Percentiles rank a stretch among this genome's conserved stretches.
Evolutionary conservation across 208 protist genomes (phyloP).

Genomic region (Eutreptiella sp.): DNA sequence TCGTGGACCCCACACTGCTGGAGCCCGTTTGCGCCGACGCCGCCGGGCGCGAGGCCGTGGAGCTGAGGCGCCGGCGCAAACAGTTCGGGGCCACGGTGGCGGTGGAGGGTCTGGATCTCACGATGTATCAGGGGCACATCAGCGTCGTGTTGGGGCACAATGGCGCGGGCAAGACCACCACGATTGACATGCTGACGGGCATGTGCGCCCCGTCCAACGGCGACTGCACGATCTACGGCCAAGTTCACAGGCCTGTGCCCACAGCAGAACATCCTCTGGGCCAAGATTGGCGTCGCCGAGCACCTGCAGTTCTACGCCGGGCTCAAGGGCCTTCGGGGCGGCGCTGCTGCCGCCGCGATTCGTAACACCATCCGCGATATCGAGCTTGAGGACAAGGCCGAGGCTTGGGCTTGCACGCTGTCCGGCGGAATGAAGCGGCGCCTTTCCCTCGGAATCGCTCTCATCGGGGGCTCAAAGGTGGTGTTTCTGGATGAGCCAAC

Average conservation of each 20-base stretch:
- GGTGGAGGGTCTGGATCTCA: neutral
- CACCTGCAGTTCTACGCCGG: slow-evolving; percentile 34
- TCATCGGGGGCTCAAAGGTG: slow-evolving; percentile 26
- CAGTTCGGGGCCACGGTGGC: neutral
- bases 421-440: slow-evolving; percentile 35
- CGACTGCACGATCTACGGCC: slow-evolving; percentile 1
- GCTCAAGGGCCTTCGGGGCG: slow-evolving; percentile 35
- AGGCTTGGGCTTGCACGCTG: slow-evolving; percentile 1
- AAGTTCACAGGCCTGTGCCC: slow-evolving; percentile 51
- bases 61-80: no score
- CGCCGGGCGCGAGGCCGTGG: no score
- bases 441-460: slow-evolving; percentile 31
- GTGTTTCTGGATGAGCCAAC: slow-evolving; percentile 32
- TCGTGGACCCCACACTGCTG: no score
- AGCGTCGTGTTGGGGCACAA: slow-evolving; percentile 35
- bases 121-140: neutral
- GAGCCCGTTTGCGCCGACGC: no score
- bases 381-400: slow-evolving; percentile 18
- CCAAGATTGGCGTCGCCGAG: slow-evolving; percentile 28
- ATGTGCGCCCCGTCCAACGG: slow-evolving; percentile 16
- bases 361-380: slow-evolving; percentile 4
- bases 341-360: slow-evolving; percentile 4
- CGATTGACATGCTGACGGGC: slow-evolving; percentile 34
- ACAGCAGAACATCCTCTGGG: slow-evolving; percentile 47
- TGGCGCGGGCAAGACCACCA: no score